These are phyloP conservation scores for Xylariomycetidae sp. DNA, from an alignment of 2,329 filamentous ascomycete species.

Conservation along the genomic window DNA sequence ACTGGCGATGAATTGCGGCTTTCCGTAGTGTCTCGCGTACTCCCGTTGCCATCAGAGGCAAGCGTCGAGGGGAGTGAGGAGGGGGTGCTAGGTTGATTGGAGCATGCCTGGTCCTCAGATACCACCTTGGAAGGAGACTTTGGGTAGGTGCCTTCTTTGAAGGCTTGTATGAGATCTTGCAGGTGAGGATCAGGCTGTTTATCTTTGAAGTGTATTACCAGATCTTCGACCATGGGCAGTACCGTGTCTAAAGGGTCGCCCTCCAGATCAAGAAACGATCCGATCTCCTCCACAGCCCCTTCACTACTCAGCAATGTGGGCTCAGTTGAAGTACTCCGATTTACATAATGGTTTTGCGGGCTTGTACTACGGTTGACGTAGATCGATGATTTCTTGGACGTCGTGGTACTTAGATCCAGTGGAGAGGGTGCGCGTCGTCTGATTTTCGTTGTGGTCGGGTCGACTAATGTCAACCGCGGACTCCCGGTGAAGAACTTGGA, in stretches of 20 bases:
- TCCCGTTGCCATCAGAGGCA: conserved; percentile 4
- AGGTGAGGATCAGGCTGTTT: conserved; percentile 37
- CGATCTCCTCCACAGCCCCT: conserved; percentile 29
- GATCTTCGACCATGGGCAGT: conserved; percentile 50
- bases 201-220: conserved; percentile 50
- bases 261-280: conserved; percentile 7
- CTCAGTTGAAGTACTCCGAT: conserved; percentile 14
- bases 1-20: conserved; percentile 10
- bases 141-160: conserved; percentile 36
- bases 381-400: conserved; percentile 5
- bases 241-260: too few relatives aligned
- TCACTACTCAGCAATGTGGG: conserved; percentile 34
- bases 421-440: conserved; percentile 20
- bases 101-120: conserved; percentile 8
- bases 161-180: conserved; percentile 42
- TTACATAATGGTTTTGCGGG: conserved; percentile 20
- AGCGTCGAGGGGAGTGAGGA: conserved; percentile 4
- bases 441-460: conserved; percentile 15
- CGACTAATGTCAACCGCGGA: conserved; percentile 13
- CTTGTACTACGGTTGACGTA: conserved; percentile 15
- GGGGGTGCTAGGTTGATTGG: conserved; percentile 3
- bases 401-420: conserved; percentile 14
- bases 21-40: conserved; percentile 3
- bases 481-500: conserved; percentile 17
- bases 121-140: conserved; percentile 14